Evolutionary conservation across 768 basidiomycete genomes (phyloP), one percentile per base, ranked within the genome.

Genomic region (Russula sp.): DNA sequence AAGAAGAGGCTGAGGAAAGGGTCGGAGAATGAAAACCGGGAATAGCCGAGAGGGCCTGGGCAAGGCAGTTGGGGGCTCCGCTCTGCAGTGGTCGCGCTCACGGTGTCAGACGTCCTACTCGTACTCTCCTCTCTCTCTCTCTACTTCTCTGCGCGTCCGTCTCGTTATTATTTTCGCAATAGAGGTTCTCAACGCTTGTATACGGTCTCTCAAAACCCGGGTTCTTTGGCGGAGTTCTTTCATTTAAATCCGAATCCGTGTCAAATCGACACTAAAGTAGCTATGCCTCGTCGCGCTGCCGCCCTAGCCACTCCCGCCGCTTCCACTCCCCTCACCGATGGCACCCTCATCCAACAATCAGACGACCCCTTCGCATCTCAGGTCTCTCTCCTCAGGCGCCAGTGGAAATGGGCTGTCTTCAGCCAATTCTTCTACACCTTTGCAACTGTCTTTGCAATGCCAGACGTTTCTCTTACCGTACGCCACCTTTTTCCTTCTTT

Each of bases 351-450:
- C 30, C 57, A 60, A 30, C 46, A 65, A 55, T 51, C 20, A 36
- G 70, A 69, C 3, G 63, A 69, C 58, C 60, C 70, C 50, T 74
- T 73, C 61, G 54, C 66, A 44, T 61, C 64, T 54, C 71, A 84
- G 70, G 73, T 88, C 58, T 65, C 73, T 51, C 71, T 77, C 32
- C 86, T 97, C 57, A 82, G 94, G 61, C 85, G 79, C 63, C 84
- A 92, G 67, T 95, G 92, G 92, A 87, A 90, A 80, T 96, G 92
- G 92, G 94, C 94, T 6, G 89, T 88, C 28, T 89, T 94, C 75
- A 83, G 84, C 75, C 92, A 95, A 74, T 95, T 96, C 81, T 88
- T 92, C 76, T 88, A 82, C 74, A 92, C 89, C 30, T 96, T 95
- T 77, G 80, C 82, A 54, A 81, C 82, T 56, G 79, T 94, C 62